Evolutionary conservation across 306 rosid genomes (phyloP), one percentile per base, ranked within the genome.

Genomic region (Castanea mollissima): DNA sequence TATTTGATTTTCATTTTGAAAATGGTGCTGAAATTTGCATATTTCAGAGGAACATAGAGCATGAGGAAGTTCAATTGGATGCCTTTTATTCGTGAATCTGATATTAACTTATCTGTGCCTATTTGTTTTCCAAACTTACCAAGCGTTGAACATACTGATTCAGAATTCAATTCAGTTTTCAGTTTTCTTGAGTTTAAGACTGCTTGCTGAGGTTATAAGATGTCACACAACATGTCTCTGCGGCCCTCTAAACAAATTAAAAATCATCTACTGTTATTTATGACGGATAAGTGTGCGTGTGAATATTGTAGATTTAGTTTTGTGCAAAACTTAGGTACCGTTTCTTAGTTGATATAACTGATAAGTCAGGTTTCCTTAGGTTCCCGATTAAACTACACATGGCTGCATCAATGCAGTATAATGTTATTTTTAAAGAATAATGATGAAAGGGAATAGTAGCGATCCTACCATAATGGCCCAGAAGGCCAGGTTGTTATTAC

Each of bases 71-170:
- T 60, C 55, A 74, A 56, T 65, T 84, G 77, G 60, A 41, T 55
- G 46, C 72, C 64, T 34, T 55, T 79, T 84, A 68, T 78, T 25
- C 54, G 54, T 52, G 76, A 77, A 63, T 20, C 3, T 34, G 69
- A 55, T 74, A 51, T n/a, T 76, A 69, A 21, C 58, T 21, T 29
- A 27, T 58, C 77, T 49, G 77, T 72, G 27, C n/a, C 69, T 41
- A 15, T 55, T 71, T 62, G 25, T 74, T 75, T 80, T 80, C 29
- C 58, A 21, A 63, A 70, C 85, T 71, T 81, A 15, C 80, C 65
- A 29, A 69, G 25, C 81, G 31, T 74, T 31, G 3, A 41, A 58
- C 41, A 20, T 80, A 16, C 74, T 63, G 51, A 46, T 73, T 32
- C 79, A 35, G 27, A 7, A 73, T 41, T 62, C 38, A 46, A 78